phyloP scores from a whole-genome alignment of 257 asterid genomes.

The Solanum appendiculatum region DNA sequence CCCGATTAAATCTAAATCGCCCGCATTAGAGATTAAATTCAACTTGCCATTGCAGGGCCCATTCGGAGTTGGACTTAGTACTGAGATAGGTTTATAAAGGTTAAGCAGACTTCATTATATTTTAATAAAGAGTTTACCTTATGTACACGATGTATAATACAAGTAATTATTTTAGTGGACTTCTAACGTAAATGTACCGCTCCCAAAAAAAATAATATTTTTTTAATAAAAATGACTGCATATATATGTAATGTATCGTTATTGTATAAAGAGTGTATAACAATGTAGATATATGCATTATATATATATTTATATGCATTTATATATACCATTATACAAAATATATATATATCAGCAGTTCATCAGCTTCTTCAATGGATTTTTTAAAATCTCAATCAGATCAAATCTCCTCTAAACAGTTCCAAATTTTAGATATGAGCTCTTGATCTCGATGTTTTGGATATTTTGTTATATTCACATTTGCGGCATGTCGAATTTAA shows the following conservation, averaged over 20 bases:
- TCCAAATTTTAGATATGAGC: not conserved
- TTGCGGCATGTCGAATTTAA: not conserved
- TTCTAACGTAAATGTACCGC: no score
- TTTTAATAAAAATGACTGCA: not conserved
- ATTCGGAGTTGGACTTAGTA: not conserved
- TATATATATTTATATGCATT: no score
- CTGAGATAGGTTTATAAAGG: not conserved
- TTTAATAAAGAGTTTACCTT: not conserved
- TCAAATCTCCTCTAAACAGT: no score
- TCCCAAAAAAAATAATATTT: no score
- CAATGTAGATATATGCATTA: no score
- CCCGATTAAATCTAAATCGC: no score
- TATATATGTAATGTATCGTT: not conserved
- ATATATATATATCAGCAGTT: not conserved
- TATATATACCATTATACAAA: not conserved
- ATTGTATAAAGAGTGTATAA: no score
- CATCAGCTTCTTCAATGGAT: not conserved
- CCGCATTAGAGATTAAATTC: no score
- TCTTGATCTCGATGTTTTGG: not conserved
- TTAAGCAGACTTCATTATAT: not conserved
- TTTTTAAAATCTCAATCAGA: not conserved
- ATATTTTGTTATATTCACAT: no score
- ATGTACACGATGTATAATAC: not conserved
- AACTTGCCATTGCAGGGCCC: accelerated
- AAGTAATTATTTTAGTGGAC: not conserved